Evolutionary conservation across 2,329 filamentous ascomycete genomes (phyloP), one percentile per base, ranked within the genome.

Genomic region (Aspergillus sp.): DNA sequence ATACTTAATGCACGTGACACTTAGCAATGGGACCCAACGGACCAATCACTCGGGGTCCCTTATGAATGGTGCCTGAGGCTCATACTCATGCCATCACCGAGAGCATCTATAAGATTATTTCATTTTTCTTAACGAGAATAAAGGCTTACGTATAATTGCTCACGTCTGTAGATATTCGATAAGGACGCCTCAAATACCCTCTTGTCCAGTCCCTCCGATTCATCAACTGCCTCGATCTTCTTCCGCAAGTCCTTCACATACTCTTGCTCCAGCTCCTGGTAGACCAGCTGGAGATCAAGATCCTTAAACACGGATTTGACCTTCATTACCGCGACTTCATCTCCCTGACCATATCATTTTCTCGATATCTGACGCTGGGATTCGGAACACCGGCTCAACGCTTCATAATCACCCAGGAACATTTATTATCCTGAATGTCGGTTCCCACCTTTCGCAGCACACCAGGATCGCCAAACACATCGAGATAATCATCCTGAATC

Each of bases 371-470:
- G 84, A 73, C 92, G 88, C 84, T 99, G 95, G 76, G 93, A 92
- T 1, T 91, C 87, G 1, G 85, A 93, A 65, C 86, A 90, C 63
- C 89, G 85, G 75, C 87, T 84, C 60, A 99, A 84, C 51, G 95
- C 95, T 80, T 96, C 89, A 85, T 99, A 78, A 99, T 86, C 60
- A 98, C 82, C 95, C 95, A 99, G 46, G 91, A 96, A 84, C 95
- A 99, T 85, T 99, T 99, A 86, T 99, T 99, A 81, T 99, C 95
- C 84, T 93, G 89, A 78, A 99, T 99, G 74, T 99, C 95, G 61
- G 95, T 99, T 67, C 95, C 95, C 66, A 98, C 96, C 87, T 99
- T 99, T 78, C 95, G 95, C 75, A 98, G 95, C 72, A 92, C 86
- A 71, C 92, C 87, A 42, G 95, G 92, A 69, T 94, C 88, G 69